Conservation (phyloP, 352 stramenopile species). For the Globisporangium takayamanum region DNA sequence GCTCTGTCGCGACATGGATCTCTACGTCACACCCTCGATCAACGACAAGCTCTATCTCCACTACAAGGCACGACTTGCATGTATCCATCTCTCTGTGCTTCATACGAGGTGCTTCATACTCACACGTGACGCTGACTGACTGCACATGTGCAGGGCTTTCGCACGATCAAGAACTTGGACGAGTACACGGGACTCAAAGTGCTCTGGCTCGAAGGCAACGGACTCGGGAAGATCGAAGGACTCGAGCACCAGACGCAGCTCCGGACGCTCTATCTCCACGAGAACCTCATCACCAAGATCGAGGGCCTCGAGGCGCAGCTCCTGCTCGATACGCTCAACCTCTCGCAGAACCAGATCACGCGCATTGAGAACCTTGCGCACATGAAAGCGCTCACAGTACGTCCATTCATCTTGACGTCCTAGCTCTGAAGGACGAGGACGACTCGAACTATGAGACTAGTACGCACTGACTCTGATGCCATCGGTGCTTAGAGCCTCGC, state of each 20-base stretch:
- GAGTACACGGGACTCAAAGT: constrained; percentile 93
- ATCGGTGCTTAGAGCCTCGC: constrained; percentile 39
- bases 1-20: constrained; percentile 86
- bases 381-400: constrained; percentile 60
- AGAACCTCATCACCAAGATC: constrained; percentile 94
- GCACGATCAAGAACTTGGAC: constrained; percentile 91
- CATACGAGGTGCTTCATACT: background rate
- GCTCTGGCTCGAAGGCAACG: constrained; percentile 94
- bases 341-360: constrained; percentile 78
- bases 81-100: background rate
- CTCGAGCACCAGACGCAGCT: constrained; percentile 84
- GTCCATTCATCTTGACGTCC: background rate
- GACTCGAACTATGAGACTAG: no score
- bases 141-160: constrained; percentile 59
- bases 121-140: background rate
- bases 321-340: constrained; percentile 70
- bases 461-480: no score
- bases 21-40: constrained; percentile 89
- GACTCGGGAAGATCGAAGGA: constrained; percentile 85
- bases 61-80: constrained; percentile 68
- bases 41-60: constrained; percentile 97
- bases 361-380: constrained; percentile 71
- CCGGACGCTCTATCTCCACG: constrained; percentile 90
- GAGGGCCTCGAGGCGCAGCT: constrained; percentile 60
- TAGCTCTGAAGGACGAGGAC: background rate